A percentile compares a stretch with the other conserved stretches of the same genome.
Evolutionary conservation across 768 basidiomycete genomes (phyloP).

Genomic region (Mycena epipterygia): DNA sequence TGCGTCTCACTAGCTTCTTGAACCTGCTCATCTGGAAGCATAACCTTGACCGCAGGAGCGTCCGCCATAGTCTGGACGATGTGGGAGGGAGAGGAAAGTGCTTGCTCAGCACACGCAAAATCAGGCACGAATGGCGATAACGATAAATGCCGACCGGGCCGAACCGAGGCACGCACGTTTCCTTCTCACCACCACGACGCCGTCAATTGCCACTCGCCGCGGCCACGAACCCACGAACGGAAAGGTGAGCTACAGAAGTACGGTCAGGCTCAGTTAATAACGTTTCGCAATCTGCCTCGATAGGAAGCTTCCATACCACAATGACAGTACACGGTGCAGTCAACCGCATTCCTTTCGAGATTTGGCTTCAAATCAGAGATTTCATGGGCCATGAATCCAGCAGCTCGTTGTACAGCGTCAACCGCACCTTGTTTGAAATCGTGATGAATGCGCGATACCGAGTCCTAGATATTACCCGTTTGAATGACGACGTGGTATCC

Average conservation of each 20-base stretch:
- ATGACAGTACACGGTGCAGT: slow-evolving; percentile 2
- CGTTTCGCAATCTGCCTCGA: not conserved
- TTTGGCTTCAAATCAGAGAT: slow-evolving; percentile 33
- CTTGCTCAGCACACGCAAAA: slow-evolving; percentile 7
- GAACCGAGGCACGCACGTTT: not conserved
- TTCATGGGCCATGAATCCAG: slow-evolving; percentile 11
- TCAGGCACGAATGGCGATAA: slow-evolving; percentile 2
- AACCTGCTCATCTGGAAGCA: not conserved
- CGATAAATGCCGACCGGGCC: slow-evolving; percentile 17
- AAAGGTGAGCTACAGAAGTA: too few species aligned
- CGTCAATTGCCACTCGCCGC: not conserved
- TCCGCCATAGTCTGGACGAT: slow-evolving; percentile 21
- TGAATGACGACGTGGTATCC: slow-evolving; percentile 1
- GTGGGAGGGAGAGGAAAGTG: not conserved
- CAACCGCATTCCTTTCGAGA: slow-evolving; percentile 32
- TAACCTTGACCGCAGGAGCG: slow-evolving; percentile 10
- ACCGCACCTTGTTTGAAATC: slow-evolving; percentile 31
- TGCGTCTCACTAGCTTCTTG: not conserved
- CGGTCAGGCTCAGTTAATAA: too few species aligned
- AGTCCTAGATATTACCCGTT: slow-evolving; percentile 18
- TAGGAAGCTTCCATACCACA: not conserved
- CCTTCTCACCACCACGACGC: not conserved
- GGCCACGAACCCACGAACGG: too few species aligned
- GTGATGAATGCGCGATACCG: slow-evolving; percentile 33
- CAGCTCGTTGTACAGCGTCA: slow-evolving; percentile 28